phyloP scores from a whole-genome alignment of 305 asterid genomes.

The Solanum hybrid region DNA sequence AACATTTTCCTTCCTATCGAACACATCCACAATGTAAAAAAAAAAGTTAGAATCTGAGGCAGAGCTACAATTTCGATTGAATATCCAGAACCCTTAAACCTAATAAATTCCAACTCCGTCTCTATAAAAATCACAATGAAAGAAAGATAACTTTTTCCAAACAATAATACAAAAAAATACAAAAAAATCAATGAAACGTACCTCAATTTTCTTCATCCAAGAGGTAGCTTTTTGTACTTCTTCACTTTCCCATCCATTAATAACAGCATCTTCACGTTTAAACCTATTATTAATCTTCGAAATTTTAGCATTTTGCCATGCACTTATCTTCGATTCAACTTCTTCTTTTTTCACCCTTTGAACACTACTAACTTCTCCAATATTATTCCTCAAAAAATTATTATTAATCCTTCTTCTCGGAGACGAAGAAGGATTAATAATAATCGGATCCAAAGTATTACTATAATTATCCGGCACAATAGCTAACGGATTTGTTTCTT shows the following conservation, averaged over 20 bases:
- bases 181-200: conserved; percentile 9
- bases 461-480: conserved; percentile 43
- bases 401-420: neutral
- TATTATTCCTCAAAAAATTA: neutral
- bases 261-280: conserved; percentile 79
- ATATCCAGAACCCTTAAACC: neutral
- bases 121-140: neutral
- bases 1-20: neutral
- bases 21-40: neutral
- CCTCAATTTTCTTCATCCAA: conserved; percentile 98
- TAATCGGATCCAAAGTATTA: conserved; percentile 11
- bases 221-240: conserved; percentile 73
- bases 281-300: conserved; percentile 80
- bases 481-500: conserved; percentile 65
- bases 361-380: conserved; percentile 32
- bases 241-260: conserved; percentile 80
- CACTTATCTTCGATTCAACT: conserved; percentile 68
- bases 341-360: conserved; percentile 78
- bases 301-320: conserved; percentile 84
- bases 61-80: neutral
- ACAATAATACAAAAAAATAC: neutral
- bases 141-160: no score
- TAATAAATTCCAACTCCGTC: neutral
- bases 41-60: no score
- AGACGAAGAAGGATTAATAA: neutral